Base-by-base conservation (phyloP, 108 stramenopile species). In the Skeletonema potamos region DNA sequence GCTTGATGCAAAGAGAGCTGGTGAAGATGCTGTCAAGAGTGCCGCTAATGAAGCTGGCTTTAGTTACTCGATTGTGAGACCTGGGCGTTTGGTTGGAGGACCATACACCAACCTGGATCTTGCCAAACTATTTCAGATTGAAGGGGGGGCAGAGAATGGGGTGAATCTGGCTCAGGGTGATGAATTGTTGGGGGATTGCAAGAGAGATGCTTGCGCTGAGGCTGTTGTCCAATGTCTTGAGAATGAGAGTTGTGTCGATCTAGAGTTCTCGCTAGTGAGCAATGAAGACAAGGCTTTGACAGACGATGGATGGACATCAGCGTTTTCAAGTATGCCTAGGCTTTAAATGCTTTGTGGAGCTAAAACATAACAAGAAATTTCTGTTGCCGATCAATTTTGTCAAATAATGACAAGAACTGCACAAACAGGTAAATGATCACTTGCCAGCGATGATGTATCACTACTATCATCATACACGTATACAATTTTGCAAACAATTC, bases 151-250 rank as follows among this genome's bases (percentile, higher is more conserved):
- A 26, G 77, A 81, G 30, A 82, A 84, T 57, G 90, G 84, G n/a
- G 86, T 91, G 1, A 54, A 82, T 32, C 22, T 88, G 12, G 81
- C 62, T 24, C 24, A 10, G n/a, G 90, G 90, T 11, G 90, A 91
- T 71, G 39, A 39, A 15, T 58, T 91, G 22, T 13, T 89, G 57
- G 90, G 90, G n/a, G 90, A 91, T 61, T 86, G 85, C 64, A 84
- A 83, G 55, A 58, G 87, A 46, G 84, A 86, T 61, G 81, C 73
- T 10, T 77, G 76, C 61, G 87, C 87, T 18, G 83, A 86, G 55
- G 87, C 83, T 3, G 70, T 82, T 26, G 27, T 88, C 4, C 83
- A 76, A 24, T 71, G 70, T 51, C 70, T 88, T 39, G 76, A 66
- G 46, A 76, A 76, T 51, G 74, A 61, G 6, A 74, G 39, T 18